Evolutionary conservation across 441 rosid genomes (phyloP).

Genomic region (Cnidoscolus chayamansa): DNA sequence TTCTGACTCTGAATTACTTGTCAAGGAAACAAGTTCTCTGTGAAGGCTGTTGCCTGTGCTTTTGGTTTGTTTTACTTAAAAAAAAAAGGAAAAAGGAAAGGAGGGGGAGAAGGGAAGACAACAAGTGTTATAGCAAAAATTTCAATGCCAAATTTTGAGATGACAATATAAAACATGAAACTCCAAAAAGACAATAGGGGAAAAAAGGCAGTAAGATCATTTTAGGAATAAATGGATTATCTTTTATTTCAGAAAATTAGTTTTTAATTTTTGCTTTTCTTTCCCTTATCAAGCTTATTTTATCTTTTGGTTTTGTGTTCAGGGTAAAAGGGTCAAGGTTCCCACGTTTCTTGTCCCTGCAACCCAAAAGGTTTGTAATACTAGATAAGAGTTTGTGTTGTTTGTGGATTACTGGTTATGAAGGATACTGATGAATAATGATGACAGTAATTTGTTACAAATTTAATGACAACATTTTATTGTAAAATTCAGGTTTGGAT

Average conservation of each 20-base stretch:
- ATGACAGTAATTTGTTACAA: not conserved
- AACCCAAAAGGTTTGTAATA: constrained; percentile 68
- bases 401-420: not conserved
- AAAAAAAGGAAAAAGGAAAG: too few relatives aligned
- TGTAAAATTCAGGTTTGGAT: constrained; percentile 65
- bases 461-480: not conserved
- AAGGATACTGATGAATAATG: not conserved
- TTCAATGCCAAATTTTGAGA: too few relatives aligned
- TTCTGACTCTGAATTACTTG: not conserved
- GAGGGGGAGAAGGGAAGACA: too few relatives aligned
- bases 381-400: not conserved
- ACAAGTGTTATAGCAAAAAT: too few relatives aligned
- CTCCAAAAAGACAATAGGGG: not conserved
- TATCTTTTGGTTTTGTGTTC: constrained; percentile 27
- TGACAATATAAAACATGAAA: too few relatives aligned
- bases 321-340: constrained; percentile 91
- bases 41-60: too few relatives aligned
- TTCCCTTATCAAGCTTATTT: not conserved
- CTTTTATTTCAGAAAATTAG: not conserved
- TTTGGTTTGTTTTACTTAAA: too few relatives aligned
- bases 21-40: not conserved
- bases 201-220: not conserved
- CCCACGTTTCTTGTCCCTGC: constrained; percentile 98
- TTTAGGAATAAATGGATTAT: not conserved
- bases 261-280: not conserved